Evolutionary conservation across 768 basidiomycete genomes (phyloP).

Genomic region (Leccinum incarnatum): DNA sequence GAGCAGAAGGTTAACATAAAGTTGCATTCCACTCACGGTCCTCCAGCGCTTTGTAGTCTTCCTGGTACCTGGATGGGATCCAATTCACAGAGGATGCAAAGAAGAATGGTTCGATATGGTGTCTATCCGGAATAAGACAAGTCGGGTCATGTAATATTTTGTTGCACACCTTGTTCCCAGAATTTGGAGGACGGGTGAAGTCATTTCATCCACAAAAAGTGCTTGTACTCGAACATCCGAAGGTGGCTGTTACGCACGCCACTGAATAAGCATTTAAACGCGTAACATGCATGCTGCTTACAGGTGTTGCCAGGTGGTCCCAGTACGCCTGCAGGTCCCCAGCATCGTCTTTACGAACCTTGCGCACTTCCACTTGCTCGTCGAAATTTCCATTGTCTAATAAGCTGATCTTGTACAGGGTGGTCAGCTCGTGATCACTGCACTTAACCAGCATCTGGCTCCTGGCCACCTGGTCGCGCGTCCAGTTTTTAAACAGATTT

Average conservation of each 20-base stretch:
- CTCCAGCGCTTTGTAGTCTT: constrained; percentile 28
- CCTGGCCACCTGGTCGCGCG: constrained; percentile 37
- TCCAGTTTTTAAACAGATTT: constrained; percentile 54
- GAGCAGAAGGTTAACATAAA: constrained; percentile 3
- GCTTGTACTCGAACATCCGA: constrained; percentile 31
- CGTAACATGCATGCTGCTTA: constrained; percentile 11
- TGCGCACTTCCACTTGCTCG: constrained; percentile 8
- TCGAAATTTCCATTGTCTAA: constrained; percentile 18
- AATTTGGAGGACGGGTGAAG: constrained; percentile 37
- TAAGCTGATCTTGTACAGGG: constrained; percentile 20
- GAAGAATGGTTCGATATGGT: constrained; percentile 43
- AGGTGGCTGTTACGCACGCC: constrained; percentile 18
- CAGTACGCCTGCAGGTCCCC: constrained; percentile 25
- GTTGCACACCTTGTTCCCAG: constrained; percentile 37
- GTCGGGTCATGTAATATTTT: no score
- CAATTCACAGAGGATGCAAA: constrained; percentile 42
- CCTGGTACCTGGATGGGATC: constrained; percentile 43
- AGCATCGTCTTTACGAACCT: constrained; percentile 13
- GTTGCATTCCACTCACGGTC: constrained; percentile 36
- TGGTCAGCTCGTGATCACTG: constrained; percentile 12
- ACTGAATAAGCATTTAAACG: not conserved
- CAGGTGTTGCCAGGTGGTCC: constrained; percentile 24
- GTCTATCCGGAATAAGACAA: constrained; percentile 27
- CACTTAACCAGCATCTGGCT: constrained; percentile 33
- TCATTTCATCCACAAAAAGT: constrained; percentile 39